Conservation (phyloP, 192 early-diverging fungal genomes). For the Coemansia pectinata region DNA sequence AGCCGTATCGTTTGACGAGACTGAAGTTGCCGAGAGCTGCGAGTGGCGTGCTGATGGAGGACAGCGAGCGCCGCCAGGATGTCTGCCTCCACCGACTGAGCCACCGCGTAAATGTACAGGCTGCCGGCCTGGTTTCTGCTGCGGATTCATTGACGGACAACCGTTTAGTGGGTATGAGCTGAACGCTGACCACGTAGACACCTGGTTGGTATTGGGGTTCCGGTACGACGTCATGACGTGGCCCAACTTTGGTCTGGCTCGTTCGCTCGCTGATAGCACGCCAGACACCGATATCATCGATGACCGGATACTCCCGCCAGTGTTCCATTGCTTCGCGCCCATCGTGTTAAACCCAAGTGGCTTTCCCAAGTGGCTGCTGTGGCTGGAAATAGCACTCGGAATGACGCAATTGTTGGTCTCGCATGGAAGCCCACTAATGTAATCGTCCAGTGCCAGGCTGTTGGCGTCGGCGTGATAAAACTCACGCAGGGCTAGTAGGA, state of each 20-base stretch:
- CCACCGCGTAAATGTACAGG: neutral
- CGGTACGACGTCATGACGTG: conserved; percentile 43
- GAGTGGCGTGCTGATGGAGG: conserved; percentile 18
- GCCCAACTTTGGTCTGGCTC: conserved; percentile 33
- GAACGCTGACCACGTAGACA: conserved; percentile 40
- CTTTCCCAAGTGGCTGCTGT: neutral
- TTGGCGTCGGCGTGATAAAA: conserved; percentile 36
- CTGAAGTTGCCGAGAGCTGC: conserved; percentile 40
- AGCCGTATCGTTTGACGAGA: conserved; percentile 48
- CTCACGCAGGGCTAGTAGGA: conserved; percentile 28
- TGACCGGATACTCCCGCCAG: conserved; percentile 14
- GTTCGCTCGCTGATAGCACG: conserved; percentile 20
- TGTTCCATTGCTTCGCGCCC: neutral
- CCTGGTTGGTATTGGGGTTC: conserved; percentile 28
- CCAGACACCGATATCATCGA: conserved; percentile 31
- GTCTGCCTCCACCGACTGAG: neutral
- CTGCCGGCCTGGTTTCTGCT: neutral
- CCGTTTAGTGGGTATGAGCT: neutral
- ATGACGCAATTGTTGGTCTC: conserved; percentile 19
- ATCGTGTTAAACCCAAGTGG: neutral
- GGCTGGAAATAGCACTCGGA: conserved; percentile 25
- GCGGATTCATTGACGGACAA: neutral
- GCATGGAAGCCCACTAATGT: conserved; percentile 5
- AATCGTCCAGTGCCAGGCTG: conserved; percentile 1
- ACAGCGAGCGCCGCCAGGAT: neutral